Base-by-base conservation (phyloP, 225 moss, liverwort and hornwort genomes). In the Bryoerythrophyllum caledonicum region DNA sequence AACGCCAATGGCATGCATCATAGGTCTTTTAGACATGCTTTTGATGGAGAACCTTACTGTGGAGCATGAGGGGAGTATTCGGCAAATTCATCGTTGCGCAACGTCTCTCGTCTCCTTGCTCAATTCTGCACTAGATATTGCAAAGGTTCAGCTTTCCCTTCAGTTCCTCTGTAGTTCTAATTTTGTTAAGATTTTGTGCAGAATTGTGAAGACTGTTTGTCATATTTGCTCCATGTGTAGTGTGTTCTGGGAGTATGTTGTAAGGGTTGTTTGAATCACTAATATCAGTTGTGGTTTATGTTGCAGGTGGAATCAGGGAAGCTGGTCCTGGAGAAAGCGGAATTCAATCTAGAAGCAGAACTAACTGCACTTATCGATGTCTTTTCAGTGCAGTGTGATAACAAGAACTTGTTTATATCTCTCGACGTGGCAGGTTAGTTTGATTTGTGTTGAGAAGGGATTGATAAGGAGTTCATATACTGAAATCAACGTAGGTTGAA, bases 1-100 rank as follows among this genome's bases (percentile, higher is more conserved):
- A 68, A 93, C 92, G 55, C 92, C 92, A 56, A 90, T 93, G 92
- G 92, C 92, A 53, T 93, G 92, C 82, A 93, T 93, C 71, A 93
- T 93, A 63, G 92, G 92, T 68, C 88, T 93, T 60, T 76, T 93
- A 71, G 92, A 93, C 63, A 90, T 89, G 79, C 85, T 93, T 72
- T 64, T 93, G 73, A 87, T 83, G 82, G 90, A 93, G 78, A 88
- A 90, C 64, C 80, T 90, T 72, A 81, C 90, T 46, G 49, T 78
- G 21, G 92, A 93, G 76, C 92, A 93, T 68, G 88, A 88, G 72
- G 86, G 85, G 37, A 93, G 92, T 78, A 80, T 93, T 78, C 86
- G 90, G 28, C 90, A 93, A 79, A 89, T 93, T 54, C 92, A 93
- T 73, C 92, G 92, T 63, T 93, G 92, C 68, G 90, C 92, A 34